A percentile compares a stretch with the other conserved stretches of the same genome.
Conservation (phyloP, 2,329 filamentous ascomycete species). For the Arthroderma uncinatum region DNA sequence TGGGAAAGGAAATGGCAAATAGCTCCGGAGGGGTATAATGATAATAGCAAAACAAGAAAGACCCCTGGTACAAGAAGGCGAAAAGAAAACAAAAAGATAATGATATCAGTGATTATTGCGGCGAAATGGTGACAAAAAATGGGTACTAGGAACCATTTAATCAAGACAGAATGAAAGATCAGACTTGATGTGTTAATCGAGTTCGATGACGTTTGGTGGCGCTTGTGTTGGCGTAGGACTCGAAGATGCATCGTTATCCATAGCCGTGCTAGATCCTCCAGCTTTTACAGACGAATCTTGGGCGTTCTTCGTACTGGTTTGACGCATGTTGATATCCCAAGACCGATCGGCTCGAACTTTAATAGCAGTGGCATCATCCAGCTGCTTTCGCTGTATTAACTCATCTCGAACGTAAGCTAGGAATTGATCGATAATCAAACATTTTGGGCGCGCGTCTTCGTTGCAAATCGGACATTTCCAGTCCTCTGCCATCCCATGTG, state of each 20-base stretch:
- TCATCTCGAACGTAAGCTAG: conserved; percentile 50
- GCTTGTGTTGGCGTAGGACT: neutral
- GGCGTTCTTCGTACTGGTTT: neutral
- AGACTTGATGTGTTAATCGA: conserved; percentile 9
- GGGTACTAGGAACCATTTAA: neutral
- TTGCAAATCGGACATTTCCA: conserved; percentile 84
- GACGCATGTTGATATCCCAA: conserved; percentile 46
- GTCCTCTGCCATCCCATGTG: conserved; percentile 33
- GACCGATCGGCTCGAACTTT: conserved; percentile 51
- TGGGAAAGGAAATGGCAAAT: neutral
- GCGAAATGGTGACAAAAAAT: neutral
- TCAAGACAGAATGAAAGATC: neutral
- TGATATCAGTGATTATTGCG: neutral
- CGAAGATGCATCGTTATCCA: neutral
- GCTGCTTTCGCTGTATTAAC: conserved; percentile 40
- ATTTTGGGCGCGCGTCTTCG: conserved; percentile 62
- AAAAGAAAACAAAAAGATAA: neutral
- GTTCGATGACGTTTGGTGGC: conserved; percentile 14
- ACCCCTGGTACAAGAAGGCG: neutral
- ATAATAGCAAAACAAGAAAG: neutral
- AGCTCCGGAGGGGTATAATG: neutral
- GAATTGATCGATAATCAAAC: conserved; percentile 63
- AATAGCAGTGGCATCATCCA: conserved; percentile 49
- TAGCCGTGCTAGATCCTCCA: neutral
- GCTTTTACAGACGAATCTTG: neutral